Percentiles rank a stretch among this genome's conserved stretches.
These are phyloP conservation scores for Phytophthora multivora DNA, from an alignment of 352 stramenopile genomes.

Conservation along the genomic window DNA sequence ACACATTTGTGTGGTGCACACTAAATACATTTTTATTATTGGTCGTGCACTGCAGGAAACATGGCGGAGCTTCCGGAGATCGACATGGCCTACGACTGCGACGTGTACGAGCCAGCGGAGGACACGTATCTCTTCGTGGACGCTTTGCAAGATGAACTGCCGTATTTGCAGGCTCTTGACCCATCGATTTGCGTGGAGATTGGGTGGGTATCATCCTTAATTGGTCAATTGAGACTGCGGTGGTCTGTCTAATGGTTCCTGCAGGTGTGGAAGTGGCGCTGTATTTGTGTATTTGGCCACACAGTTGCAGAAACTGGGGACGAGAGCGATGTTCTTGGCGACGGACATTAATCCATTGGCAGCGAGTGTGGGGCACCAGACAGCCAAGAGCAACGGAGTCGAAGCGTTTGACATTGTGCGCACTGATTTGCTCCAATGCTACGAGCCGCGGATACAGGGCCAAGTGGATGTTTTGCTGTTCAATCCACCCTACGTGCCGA, in stretches of 20 bases:
- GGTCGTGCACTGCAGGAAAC: constrained; percentile 1
- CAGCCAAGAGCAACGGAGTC: constrained; percentile 84
- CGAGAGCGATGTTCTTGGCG: constrained; percentile 65
- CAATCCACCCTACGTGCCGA: constrained; percentile 99
- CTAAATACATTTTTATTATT: no score
- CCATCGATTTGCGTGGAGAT: constrained; percentile 90
- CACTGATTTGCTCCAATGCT: constrained; percentile 85
- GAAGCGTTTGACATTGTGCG: constrained; percentile 75
- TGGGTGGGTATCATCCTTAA: constrained; percentile 46
- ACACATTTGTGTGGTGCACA: constrained; percentile 27
- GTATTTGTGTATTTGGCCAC: constrained; percentile 81
- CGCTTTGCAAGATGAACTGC: constrained; percentile 90
- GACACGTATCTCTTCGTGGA: constrained; percentile 98
- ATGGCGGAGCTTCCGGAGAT: constrained; percentile 68
- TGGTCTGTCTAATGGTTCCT: neutral
- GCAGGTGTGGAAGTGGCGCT: constrained; percentile 62
- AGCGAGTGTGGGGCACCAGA: constrained; percentile 78
- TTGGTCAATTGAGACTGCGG: constrained; percentile 3
- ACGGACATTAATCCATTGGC: constrained; percentile 96
- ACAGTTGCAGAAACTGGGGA: constrained; percentile 72
- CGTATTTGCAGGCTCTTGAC: constrained; percentile 54
- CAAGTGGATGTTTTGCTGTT: constrained; percentile 96
- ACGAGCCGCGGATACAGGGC: constrained; percentile 58
- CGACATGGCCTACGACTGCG: constrained; percentile 76
- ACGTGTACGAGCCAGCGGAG: constrained; percentile 97